Conservation (phyloP, 1,284 basidiomycete genomes). For the Moesziomyces sp. region DNA sequence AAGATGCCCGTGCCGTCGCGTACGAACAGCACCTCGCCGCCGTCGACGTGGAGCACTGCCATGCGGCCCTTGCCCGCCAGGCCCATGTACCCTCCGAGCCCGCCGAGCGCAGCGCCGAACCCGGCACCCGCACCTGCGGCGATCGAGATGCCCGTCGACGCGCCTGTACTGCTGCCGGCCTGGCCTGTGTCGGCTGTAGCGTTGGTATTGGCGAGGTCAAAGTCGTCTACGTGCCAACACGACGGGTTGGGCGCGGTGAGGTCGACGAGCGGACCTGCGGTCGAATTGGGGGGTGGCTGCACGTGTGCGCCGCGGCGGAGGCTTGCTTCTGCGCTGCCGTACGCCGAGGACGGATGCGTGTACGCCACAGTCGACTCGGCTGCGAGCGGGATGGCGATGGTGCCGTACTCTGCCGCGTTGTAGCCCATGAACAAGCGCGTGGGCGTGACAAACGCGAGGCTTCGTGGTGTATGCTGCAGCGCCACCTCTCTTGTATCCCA, state of each 20-base stretch:
- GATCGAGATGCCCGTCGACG: slow-evolving; percentile 28
- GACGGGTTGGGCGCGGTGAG: slow-evolving; percentile 29
- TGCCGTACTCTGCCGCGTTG: slow-evolving; percentile 76
- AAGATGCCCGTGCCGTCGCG: slow-evolving; percentile 71
- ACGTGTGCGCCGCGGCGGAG: slow-evolving; percentile 38
- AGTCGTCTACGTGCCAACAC: slow-evolving; percentile 47
- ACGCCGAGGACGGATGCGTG: slow-evolving; percentile 33
- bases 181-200: slow-evolving; percentile 7
- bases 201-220: slow-evolving; percentile 30
- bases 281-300: slow-evolving; percentile 39
- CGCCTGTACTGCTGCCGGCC: slow-evolving; percentile 12
- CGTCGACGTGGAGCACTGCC: slow-evolving; percentile 75
- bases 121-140: slow-evolving; percentile 20
- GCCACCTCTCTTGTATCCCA: slow-evolving; percentile 80
- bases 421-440: slow-evolving; percentile 80
- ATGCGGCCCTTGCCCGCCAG: slow-evolving; percentile 77
- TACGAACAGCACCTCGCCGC: slow-evolving; percentile 67
- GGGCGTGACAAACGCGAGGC: slow-evolving; percentile 76
- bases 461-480: slow-evolving; percentile 85
- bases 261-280: slow-evolving; percentile 44
- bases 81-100: slow-evolving; percentile 88
- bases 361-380: slow-evolving; percentile 46
- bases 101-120: slow-evolving; percentile 68
- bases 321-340: slow-evolving; percentile 12
- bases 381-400: slow-evolving; percentile 74